Conservation (phyloP, 345 rosid genomes). For the Pistacia integerrima region DNA sequence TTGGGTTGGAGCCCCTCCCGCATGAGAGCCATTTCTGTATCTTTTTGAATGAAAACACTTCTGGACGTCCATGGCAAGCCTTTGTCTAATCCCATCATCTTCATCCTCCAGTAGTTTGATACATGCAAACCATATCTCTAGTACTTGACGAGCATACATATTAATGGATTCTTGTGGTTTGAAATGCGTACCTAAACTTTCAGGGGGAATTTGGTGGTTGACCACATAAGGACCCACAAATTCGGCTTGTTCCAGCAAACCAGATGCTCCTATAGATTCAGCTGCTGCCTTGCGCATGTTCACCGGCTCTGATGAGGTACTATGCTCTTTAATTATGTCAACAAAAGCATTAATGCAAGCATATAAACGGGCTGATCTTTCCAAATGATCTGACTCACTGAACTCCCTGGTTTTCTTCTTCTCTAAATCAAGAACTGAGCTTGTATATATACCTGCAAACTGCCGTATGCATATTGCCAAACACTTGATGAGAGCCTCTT, state of each 20-base stretch:
- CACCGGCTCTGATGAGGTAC: constrained; percentile 78
- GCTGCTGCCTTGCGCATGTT: constrained; percentile 82
- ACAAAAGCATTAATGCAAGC: constrained; percentile 56
- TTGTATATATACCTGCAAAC: constrained; percentile 41
- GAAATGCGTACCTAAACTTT: constrained; percentile 25
- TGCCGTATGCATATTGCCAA: constrained; percentile 75
- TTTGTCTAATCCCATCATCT: constrained; percentile 78
- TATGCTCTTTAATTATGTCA: constrained; percentile 60
- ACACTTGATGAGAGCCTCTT: constrained; percentile 75
- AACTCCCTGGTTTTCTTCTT: constrained; percentile 23
- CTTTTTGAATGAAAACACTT: constrained; percentile 49
- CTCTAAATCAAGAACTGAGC: constrained; percentile 26
- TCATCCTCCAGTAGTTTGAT: constrained; percentile 90
- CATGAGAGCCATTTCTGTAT: constrained; percentile 21
- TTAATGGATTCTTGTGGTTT: constrained; percentile 40
- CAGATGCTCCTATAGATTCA: constrained; percentile 82
- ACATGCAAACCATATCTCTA: constrained; percentile 77
- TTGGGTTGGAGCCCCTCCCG: constrained; percentile 60
- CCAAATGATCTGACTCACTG: constrained; percentile 30
- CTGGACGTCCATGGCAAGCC: constrained; percentile 63
- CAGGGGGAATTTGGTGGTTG: constrained; percentile 33
- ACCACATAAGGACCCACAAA: constrained; percentile 52
- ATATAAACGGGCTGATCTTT: constrained; percentile 37
- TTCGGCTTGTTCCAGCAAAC: constrained; percentile 83
- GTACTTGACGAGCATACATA: constrained; percentile 54